Evolutionary conservation across 2,329 filamentous ascomycete species (phyloP), one percentile per base, ranked within the genome.

Genomic region (Epichloe coenophiala): DNA sequence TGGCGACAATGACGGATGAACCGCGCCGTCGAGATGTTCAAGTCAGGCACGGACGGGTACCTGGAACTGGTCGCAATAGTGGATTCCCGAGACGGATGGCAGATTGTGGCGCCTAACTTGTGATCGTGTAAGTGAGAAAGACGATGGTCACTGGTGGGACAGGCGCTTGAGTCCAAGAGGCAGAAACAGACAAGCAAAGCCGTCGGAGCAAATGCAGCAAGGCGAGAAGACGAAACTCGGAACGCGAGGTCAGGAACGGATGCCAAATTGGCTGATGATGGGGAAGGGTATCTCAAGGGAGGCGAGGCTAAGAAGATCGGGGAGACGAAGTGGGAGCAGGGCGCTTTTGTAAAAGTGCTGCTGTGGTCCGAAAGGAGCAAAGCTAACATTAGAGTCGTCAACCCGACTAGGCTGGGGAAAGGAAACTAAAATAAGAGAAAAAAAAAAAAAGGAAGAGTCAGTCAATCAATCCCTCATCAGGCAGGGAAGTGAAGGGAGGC

Each of bases 261-360:
- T 33, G 53, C 45, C 51, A 45, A 47, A 7, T 31, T 46, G 52
- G 52, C 52, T 17, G 17, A 17, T 38, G 45, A 55, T 52, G 50
- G 36, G 47, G 36, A 37, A 40, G 33, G 33, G n/a, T 31, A 50
- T 17, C 47, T 42, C 51, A 54, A 51, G 51, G 49, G 53, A 52
- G 48, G 45, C 35, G 45, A 46, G 35, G 37, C 45, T 39, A 46
- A 27, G 21, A 13, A 19, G 6, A 21, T 46, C 7, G 1, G 46
- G 45, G 52, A 47, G 40, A 50, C 41, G 49, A 46, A 48, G 53
- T 19, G 53, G 51, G 52, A 55, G 54, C 51, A 50, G 49, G 46
- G 50, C 52, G 55, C 55, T 57, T 57, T 55, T 57, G 55, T 57
- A 57, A 44, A 47, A 43, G 35, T 45, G 44, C 35, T 46, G 41